phyloP scores from a whole-genome alignment of 192 early-diverging fungal species.

The Helicostylum pulchrum region DNA sequence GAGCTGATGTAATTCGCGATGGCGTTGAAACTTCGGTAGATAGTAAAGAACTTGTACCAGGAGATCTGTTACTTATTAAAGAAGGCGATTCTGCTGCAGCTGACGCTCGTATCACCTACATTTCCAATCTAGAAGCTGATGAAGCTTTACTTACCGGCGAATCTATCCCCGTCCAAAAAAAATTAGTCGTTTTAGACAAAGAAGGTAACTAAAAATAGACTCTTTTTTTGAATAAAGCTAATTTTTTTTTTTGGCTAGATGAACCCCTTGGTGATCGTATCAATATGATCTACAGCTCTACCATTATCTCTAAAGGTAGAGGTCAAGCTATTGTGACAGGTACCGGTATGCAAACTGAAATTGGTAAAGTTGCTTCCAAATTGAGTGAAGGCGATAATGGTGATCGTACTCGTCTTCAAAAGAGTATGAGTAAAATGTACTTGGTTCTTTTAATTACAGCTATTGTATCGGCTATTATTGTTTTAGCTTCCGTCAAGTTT shows the following conservation, averaged over 20 bases:
- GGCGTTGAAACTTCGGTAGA: slow-evolving; percentile 67
- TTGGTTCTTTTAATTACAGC: slow-evolving; percentile 68
- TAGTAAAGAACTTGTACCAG: slow-evolving; percentile 77
- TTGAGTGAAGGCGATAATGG: slow-evolving; percentile 52
- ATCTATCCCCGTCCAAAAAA: slow-evolving; percentile 80
- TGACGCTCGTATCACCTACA: slow-evolving; percentile 78
- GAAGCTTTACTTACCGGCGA: slow-evolving; percentile 94
- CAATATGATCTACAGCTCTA: slow-evolving; percentile 87
- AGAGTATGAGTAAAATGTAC: slow-evolving; percentile 69
- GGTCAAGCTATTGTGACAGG: slow-evolving; percentile 85
- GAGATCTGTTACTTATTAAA: slow-evolving; percentile 87
- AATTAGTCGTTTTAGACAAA: slow-evolving; percentile 15
- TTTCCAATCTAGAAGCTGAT: slow-evolving; percentile 86
- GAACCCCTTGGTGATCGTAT: slow-evolving; percentile 88
- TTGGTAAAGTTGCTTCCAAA: slow-evolving; percentile 85
- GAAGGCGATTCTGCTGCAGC: slow-evolving; percentile 94
- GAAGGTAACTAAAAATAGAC: slow-evolving; percentile 1
- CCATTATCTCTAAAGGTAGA: slow-evolving; percentile 85
- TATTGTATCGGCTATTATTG: slow-evolving; percentile 71
- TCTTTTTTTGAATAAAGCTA: background rate
- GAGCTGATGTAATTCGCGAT: slow-evolving; percentile 83
- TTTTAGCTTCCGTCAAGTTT: slow-evolving; percentile 75
- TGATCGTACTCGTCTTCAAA: slow-evolving; percentile 62
- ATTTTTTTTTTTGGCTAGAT: slow-evolving; percentile 31
- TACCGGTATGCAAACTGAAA: slow-evolving; percentile 83